Evolutionary conservation across 2,329 filamentous ascomycete genomes (phyloP).

Genomic region (Ceratocystis ficicola): DNA sequence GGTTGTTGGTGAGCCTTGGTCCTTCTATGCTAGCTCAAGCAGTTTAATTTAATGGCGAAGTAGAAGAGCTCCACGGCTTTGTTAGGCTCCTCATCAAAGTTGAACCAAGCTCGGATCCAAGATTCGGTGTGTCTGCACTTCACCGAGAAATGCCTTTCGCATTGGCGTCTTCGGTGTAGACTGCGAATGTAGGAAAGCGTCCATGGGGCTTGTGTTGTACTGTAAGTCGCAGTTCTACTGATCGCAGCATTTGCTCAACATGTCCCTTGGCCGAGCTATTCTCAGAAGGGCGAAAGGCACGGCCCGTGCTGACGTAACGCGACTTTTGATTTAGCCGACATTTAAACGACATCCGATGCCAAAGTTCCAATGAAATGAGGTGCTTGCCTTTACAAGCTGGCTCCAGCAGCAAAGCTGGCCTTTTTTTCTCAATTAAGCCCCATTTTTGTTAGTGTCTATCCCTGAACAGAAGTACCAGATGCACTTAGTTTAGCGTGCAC

Average conservation of each 20-base stretch:
- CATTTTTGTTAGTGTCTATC: conserved; percentile 4
- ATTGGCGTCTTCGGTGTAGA: background rate
- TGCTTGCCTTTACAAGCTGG: background rate
- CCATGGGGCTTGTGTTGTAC: no score
- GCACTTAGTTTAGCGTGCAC: background rate
- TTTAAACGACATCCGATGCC: background rate
- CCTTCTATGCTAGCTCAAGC: background rate
- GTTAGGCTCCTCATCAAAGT: background rate
- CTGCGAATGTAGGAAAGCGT: background rate
- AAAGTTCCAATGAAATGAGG: background rate
- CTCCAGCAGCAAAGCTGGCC: conserved; percentile 4
- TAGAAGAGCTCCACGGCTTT: background rate
- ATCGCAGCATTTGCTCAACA: background rate
- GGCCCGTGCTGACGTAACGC: background rate
- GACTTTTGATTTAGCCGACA: background rate
- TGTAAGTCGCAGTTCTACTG: background rate
- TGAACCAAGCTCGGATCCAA: background rate
- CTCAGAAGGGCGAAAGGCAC: background rate
- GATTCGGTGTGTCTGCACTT: background rate
- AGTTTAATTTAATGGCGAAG: background rate
- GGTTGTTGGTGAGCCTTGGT: background rate
- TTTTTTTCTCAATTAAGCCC: background rate
- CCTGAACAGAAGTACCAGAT: background rate
- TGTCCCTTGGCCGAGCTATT: background rate
- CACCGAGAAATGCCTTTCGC: background rate